Conservation (phyloP, 805 yeast genomes). For the Wickerhamiella bombiphila region DNA sequence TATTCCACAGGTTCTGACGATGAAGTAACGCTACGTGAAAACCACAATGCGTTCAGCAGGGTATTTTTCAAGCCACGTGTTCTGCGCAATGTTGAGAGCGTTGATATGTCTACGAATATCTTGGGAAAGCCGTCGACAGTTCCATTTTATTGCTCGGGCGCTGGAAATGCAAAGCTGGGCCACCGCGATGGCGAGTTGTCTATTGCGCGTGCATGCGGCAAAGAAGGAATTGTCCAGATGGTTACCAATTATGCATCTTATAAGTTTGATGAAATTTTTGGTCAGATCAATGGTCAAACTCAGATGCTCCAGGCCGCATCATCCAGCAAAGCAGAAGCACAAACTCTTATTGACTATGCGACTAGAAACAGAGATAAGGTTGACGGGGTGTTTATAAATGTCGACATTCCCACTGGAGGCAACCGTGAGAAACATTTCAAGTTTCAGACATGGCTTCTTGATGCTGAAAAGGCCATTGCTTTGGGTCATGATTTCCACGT, state of each 20-base stretch:
- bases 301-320: slow-evolving; percentile 60
- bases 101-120: slow-evolving; percentile 58
- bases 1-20: slow-evolving; percentile 90
- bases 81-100: slow-evolving; percentile 59
- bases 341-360: neutral
- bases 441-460: slow-evolving; percentile 3
- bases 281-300: slow-evolving; percentile 48
- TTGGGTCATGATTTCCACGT: neutral
- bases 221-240: slow-evolving; percentile 69
- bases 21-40: slow-evolving; percentile 77
- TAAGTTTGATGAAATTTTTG: slow-evolving; percentile 70
- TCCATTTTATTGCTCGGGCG: slow-evolving; percentile 83
- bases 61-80: slow-evolving; percentile 76
- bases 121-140: slow-evolving; percentile 54
- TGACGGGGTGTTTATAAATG: slow-evolving; percentile 68
- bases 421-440: slow-evolving; percentile 72
- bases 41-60: slow-evolving; percentile 76
- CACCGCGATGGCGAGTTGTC: slow-evolving; percentile 87
- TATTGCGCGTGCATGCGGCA: slow-evolving; percentile 72
- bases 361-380: slow-evolving; percentile 19
- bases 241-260: slow-evolving; percentile 83
- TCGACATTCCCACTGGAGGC: slow-evolving; percentile 80
- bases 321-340: neutral
- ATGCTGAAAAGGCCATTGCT: neutral
- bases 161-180: slow-evolving; percentile 83